A percentile compares a stretch with the other conserved stretches of the same genome.
Evolutionary conservation across 306 rosid species (phyloP).

Genomic region (Ochetophila trinervis): DNA sequence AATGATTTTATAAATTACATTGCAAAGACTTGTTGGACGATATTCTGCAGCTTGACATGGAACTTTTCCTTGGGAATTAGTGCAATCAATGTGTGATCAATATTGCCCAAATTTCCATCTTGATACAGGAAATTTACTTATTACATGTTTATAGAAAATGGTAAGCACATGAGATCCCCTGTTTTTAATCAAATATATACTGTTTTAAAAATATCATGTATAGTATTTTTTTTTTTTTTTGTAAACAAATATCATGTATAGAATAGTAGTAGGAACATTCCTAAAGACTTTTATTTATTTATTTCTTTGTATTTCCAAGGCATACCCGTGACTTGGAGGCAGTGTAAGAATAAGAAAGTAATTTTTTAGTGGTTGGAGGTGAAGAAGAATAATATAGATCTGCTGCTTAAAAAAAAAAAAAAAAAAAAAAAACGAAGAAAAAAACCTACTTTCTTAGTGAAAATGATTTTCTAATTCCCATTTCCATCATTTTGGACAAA

Average conservation of each 20-base stretch:
- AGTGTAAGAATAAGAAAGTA: constrained; percentile 21
- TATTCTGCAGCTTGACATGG: too few species aligned
- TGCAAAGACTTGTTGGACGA: too few species aligned
- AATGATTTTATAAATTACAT: too few species aligned
- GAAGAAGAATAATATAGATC: not conserved
- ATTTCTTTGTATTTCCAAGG: constrained; percentile 42
- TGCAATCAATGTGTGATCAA: too few species aligned
- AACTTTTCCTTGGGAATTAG: too few species aligned
- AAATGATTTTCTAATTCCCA: constrained; percentile 4
- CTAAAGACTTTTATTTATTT: constrained; percentile 45
- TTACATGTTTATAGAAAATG: constrained; percentile 8
- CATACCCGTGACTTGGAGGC: constrained; percentile 56
- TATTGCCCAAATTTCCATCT: too few species aligned
- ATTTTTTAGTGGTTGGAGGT: constrained; percentile 18
- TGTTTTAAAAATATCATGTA: too few species aligned
- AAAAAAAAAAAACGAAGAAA: too few species aligned
- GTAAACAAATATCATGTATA: too few species aligned
- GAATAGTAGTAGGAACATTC: constrained; percentile 50
- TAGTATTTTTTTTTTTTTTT: too few species aligned
- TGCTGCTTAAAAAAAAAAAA: constrained; percentile 12
- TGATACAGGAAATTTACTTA: too few species aligned
- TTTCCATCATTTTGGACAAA: not conserved
- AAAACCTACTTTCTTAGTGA: constrained; percentile 8
- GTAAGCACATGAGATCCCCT: constrained; percentile 32
- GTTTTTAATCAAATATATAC: constrained; percentile 8